phyloP scores from a whole-genome alignment of 2,329 filamentous ascomycete genomes.

The Diplodia scrobiculata region DNA sequence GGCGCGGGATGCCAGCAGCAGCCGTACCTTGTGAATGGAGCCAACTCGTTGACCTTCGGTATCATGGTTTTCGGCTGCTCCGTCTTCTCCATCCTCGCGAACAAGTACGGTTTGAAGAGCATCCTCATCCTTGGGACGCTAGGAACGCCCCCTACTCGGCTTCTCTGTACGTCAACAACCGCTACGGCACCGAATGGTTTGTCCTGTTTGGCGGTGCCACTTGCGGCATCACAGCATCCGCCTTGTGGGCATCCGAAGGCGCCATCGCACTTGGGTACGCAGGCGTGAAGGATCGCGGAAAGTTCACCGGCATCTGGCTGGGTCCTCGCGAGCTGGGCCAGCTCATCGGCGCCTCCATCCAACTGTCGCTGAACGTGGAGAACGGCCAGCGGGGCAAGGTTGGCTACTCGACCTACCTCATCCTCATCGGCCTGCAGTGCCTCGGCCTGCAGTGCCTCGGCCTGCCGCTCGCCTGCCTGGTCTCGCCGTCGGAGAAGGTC shows the following conservation, averaged over 20 bases:
- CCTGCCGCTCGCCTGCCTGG: constrained; percentile 49
- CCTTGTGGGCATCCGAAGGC: constrained; percentile 48
- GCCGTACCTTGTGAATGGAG: constrained; percentile 17
- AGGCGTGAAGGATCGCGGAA: constrained; percentile 50
- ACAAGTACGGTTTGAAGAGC: constrained; percentile 50
- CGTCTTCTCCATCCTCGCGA: constrained; percentile 10
- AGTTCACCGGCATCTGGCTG: constrained; percentile 50
- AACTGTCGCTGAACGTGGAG: constrained; percentile 54
- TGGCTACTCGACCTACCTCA: constrained; percentile 46
- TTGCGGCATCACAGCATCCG: constrained; percentile 43
- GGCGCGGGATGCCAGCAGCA: constrained; percentile 11
- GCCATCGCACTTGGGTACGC: constrained; percentile 51
- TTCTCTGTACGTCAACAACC: constrained; percentile 38
- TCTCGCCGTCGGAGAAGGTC: constrained; percentile 53
- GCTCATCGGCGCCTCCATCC: constrained; percentile 56
- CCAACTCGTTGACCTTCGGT: constrained; percentile 20
- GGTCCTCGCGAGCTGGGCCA: constrained; percentile 57
- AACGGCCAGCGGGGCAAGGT: constrained; percentile 51
- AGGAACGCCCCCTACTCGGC: constrained; percentile 40
- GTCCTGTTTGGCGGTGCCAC: constrained; percentile 41
- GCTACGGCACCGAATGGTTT: constrained; percentile 42
- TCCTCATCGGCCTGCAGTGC: constrained; percentile 51
- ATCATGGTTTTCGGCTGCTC: constrained; percentile 24
- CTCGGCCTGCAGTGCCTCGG: constrained; percentile 52
- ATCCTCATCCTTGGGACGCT: constrained; percentile 40